Base-by-base conservation (phyloP, 257 asterid species). In the Knoxia roxburghii region DNA sequence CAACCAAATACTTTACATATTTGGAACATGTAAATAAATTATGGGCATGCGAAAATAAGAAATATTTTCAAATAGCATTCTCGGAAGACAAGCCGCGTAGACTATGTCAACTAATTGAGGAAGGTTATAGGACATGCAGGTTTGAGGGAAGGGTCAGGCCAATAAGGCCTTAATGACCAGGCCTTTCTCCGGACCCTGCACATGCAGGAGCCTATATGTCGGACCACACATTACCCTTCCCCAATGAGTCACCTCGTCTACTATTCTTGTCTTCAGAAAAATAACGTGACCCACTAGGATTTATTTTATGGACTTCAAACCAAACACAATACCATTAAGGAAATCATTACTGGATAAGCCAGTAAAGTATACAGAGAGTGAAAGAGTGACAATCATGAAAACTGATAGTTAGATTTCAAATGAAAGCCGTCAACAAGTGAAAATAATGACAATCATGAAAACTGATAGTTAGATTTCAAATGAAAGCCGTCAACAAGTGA, bases 361-460 rank as follows among this genome's bases (percentile, higher is more conserved):
- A 67, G 14, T 1, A 49, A n/a, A 23, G 5, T 24, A 13, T 23
- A 15, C n/a, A 33, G 50, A 41, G 45, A 32, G 23, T 8, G 23
- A n/a, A 21, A 32, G 14, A 33, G 30, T 30, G 21, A 7, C 30
- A 45, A 58, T 24, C 37, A 46, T 9, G 14, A 24, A 11, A 40
- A 45, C 33, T 39, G 32, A 63, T 29, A 30, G 37, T 71, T 30
- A 37, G 11, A 10, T 71, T 53, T 29, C 39, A 43, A 53, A 64
- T 9, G 40, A 26, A 35, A 65, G 11, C 27, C 48, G 53, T n/a
- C 35, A 7, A 5, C 20, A 41, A 63, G 37, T 53, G 49, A 57
- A 21, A 21, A 32, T 7, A 33, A 30, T 30, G 21, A 7, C 30
- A 45, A 58, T 24, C 37, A 46, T 9, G 14, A 24, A 11, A 40